Evolutionary conservation across 1,284 basidiomycete genomes (phyloP).

Genomic region (Boletus sp.): DNA sequence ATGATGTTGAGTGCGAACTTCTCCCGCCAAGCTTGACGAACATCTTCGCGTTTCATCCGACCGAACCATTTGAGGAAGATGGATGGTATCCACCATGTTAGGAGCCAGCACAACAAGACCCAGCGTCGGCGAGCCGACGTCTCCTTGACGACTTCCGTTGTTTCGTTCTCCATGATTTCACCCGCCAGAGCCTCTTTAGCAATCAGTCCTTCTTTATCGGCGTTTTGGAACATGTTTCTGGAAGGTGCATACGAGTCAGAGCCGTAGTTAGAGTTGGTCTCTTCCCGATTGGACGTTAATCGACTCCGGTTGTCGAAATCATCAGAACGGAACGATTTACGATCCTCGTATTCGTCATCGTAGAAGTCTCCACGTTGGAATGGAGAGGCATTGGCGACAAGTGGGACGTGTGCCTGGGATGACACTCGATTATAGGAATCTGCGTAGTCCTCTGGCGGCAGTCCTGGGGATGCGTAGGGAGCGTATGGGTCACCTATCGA

Average conservation of each 20-base stretch:
- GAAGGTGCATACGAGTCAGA: constrained; percentile 93
- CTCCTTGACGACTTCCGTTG: constrained; percentile 85
- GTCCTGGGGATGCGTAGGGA: constrained; percentile 61
- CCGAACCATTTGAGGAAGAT: constrained; percentile 73
- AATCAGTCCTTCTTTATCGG: constrained; percentile 70
- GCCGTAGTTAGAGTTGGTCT: constrained; percentile 78
- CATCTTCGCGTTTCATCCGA: constrained; percentile 92
- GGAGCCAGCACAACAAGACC: constrained; percentile 87
- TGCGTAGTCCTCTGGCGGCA: constrained; percentile 47
- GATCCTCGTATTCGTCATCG: constrained; percentile 81
- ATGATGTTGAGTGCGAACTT: constrained; percentile 95
- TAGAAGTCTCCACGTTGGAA: constrained; percentile 73
- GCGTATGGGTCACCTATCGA: constrained; percentile 80
- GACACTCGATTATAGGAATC: constrained; percentile 50
- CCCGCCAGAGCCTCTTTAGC: constrained; percentile 83
- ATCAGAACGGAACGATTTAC: constrained; percentile 73
- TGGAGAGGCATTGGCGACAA: constrained; percentile 80
- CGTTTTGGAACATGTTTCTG: constrained; percentile 90
- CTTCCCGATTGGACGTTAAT: constrained; percentile 75
- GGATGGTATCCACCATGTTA: constrained; percentile 92
- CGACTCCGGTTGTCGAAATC: constrained; percentile 77
- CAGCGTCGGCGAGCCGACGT: constrained; percentile 81
- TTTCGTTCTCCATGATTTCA: constrained; percentile 84
- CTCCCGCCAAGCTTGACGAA: constrained; percentile 97
- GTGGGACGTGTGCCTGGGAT: constrained; percentile 66